These are phyloP conservation scores for Solanum hybrid DNA, from an alignment of 305 asterid species.

Conservation along the genomic window DNA sequence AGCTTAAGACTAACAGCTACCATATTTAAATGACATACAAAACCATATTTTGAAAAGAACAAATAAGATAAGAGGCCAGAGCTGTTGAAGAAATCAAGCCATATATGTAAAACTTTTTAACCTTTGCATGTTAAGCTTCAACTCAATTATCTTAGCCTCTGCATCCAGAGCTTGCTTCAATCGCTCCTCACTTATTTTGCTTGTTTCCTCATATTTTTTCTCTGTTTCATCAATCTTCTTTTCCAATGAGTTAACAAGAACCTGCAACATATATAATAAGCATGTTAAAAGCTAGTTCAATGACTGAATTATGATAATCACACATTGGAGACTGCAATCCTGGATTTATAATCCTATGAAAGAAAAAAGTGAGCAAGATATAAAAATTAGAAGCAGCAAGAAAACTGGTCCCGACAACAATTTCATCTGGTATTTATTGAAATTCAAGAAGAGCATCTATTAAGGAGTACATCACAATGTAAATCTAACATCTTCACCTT, in stretches of 20 bases:
- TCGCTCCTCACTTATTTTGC: constrained; percentile 57
- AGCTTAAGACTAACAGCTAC: neutral
- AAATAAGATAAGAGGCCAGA: neutral
- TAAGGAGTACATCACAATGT: neutral
- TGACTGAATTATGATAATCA: neutral
- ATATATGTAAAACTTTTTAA: constrained; percentile 11
- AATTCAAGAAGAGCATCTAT: neutral
- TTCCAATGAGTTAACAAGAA: constrained; percentile 56
- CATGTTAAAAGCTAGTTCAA: constrained; percentile 2
- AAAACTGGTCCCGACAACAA: neutral
- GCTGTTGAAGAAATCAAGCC: neutral
- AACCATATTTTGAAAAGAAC: neutral
- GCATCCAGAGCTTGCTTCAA: constrained; percentile 68
- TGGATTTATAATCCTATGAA: neutral
- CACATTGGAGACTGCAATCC: neutral
- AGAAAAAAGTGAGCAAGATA: neutral
- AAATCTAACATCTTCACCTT: constrained; percentile 7
- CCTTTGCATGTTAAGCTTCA: constrained; percentile 76
- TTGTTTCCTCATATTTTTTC: constrained; percentile 58
- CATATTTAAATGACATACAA: neutral
- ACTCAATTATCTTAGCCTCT: constrained; percentile 54
- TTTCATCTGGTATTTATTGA: neutral
- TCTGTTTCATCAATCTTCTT: constrained; percentile 61
- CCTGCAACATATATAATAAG: constrained; percentile 31
- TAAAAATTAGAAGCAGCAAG: neutral